Base-by-base conservation (phyloP, 371 early-diverging fungal genomes). In the Blakeslea trispora region DNA sequence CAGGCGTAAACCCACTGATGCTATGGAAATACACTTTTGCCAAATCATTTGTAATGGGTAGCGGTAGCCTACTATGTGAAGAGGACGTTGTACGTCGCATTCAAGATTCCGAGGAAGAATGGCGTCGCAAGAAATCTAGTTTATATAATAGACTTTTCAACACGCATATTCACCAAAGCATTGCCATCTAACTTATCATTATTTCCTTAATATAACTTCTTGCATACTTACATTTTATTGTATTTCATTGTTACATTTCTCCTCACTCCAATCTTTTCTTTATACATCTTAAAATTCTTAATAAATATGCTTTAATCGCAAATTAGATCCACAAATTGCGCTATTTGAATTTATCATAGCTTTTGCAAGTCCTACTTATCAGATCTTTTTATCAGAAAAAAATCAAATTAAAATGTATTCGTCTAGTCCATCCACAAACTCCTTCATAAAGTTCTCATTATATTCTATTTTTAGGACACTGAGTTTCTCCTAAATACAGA, bases 11-110 rank as follows among this genome's bases (percentile, higher is more conserved):
- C 56, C 59, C 75, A 0, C 65, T 63, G 6, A 68, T 78, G 11
- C 19, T 78, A 32, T 78, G 78, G 78, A 78, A 78, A 42, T 78
- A 78, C 31, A 54, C 71, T 1, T 78, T 75, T 70, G 78, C 78
- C 0, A 72, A 69, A 43, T 64, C 67, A 0, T 73, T 59, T 53
- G 71, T 75, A 0, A 63, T 71, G 19, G 72, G 78, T 14, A 78
- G 66, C 56, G 71, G 71, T 21, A 68, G 69, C n/a, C 34, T 78
- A 21, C 28, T 75, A 6, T 49, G 73, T 19, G 69, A 70, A 47
- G 78, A 78, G 55, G 75, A 78, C 53, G 71, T 78, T 8, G 69
- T 78, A 18, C 68, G 73, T 28, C 59, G 75, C 7, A 75, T 78
- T 10, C 75, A 78, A 50, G 71, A 68, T 34, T 59, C 72, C 9